Evolutionary conservation across 768 basidiomycete species (phyloP), one percentile per base, ranked within the genome.

Genomic region (Coprinopsis cinerea): DNA sequence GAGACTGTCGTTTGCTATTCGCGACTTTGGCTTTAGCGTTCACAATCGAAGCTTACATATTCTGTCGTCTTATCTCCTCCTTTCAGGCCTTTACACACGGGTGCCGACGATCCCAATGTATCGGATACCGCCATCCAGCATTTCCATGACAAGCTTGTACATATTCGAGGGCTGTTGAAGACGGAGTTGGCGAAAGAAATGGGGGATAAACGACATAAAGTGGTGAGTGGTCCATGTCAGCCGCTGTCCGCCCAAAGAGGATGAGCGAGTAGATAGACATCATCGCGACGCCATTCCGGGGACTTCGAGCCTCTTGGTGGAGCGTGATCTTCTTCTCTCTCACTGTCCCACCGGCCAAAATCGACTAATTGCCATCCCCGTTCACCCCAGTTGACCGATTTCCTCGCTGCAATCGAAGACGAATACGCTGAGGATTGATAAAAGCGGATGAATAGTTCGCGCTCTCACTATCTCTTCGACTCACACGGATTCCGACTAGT

Each of bases 61-160:
- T 27, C 44, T 55, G 49, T 28, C 36, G 20, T 14, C 48, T 39
- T 48, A 30, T 27, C 45, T 46, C 40, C 23, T 44, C 47, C 43
- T 41, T 44, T 15, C 47, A 77, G 76, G 15, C 64, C 73, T 18
- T 67, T 77, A 18, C 69, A 78, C 60, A 66, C 72, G 45, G 78
- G 81, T 2, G 49, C 68, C 40, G 75, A 68, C 35, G 74, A 82
- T 56, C 65, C 75, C 43, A 68, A 65, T 14, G 58, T 64, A 18
- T 59, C 65, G 3, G 57, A 65, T 23, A 81, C 82, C 0, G 83
- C 88, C 3, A 81, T 92, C 23, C 77, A 80, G 50, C 92, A 95
- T 60, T 95, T 94, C 61, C 68, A 91, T 56, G 88, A 92, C 57
- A 95, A 94, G 65, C 74, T 95, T 27, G 63, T 94, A 23, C 77